Evolutionary conservation across 148 eudicot species (phyloP), one percentile per base, ranked within the genome.

Genomic region (Bassia scoparia): DNA sequence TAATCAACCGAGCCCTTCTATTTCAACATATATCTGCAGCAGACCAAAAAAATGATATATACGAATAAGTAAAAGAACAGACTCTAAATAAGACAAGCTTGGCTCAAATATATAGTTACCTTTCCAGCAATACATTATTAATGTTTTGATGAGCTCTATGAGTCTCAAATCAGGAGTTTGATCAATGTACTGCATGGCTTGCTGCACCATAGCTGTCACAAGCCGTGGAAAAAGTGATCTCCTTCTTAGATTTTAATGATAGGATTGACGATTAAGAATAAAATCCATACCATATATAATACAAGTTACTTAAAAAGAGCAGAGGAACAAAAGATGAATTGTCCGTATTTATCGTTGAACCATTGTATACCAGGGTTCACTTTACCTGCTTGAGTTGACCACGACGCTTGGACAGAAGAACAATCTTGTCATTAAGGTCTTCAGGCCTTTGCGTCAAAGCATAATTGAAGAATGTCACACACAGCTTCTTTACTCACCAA

Each of bases 141-240:
- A 90, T 43, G 97, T 88, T 86, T 91, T 84, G 31, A 91, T 94
- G 72, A 94, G 98, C 82, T 94, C 96, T 72, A 89, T 79, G 89
- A 74, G 88, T 87, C 70, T 91, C 97, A 44, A 94, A 84, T 94
- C 96, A 30, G 97, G 98, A 29, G 97, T 91, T 84, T 89, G 87
- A 56, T 91, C 96, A 70, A 91, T 87, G 82, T 89, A 91, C 60
- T n/a, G 86, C 93, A 94, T 91, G 49, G 97, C 97, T 82, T 86
- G 97, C 79, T 89, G 93, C 80, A 94, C 98, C 96, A 94, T 91
- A 18, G 98, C 91, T 75, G 92, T 89, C 68, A 89, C 91, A 72
- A 90, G 93, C 98, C 91, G 81, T 21, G 35, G 60, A 24, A 71
- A 76, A 52, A 69, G 11, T 30, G n/a, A 75, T 37, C 30, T 21